Percentiles rank a stretch among this genome's conserved stretches.
Evolutionary conservation across 495 filamentous ascomycete genomes (phyloP).

Genomic region (Podospora comata): DNA sequence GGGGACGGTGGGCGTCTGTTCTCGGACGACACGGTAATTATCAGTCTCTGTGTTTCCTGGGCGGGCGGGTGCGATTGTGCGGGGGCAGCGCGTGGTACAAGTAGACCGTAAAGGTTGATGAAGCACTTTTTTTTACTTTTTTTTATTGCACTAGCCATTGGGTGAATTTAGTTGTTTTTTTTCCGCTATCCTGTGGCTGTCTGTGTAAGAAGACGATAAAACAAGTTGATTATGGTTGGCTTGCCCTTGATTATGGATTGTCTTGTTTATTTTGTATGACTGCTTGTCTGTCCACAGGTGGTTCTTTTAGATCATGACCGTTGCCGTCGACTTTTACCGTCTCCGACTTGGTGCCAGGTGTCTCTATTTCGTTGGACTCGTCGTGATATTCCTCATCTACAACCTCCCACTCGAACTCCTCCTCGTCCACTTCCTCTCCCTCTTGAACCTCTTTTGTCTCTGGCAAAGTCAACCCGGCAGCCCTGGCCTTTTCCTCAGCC

Average conservation of each 20-base stretch:
- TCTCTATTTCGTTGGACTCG: background rate
- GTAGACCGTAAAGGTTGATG: constrained; percentile 45
- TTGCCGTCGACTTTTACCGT: background rate
- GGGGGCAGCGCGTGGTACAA: constrained; percentile 41
- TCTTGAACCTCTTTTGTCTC: constrained; percentile 16
- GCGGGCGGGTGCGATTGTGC: constrained; percentile 38
- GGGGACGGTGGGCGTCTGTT: constrained; percentile 45
- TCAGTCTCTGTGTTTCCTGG: constrained; percentile 40
- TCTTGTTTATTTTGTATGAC: background rate
- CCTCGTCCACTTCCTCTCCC: constrained; percentile 14
- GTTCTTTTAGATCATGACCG: background rate
- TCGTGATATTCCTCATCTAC: background rate
- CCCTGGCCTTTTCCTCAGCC: constrained; percentile 37
- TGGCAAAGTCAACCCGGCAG: constrained; percentile 1
- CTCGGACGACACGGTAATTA: constrained; percentile 38
- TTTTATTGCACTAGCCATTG: constrained; percentile 16
- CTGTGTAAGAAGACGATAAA: no score
- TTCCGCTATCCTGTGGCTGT: background rate
- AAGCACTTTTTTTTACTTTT: constrained; percentile 38
- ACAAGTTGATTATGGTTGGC: no score
- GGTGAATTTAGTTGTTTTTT: background rate
- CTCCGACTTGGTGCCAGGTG: background rate
- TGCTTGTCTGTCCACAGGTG: background rate
- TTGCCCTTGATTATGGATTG: background rate
- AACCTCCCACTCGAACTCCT: background rate